Conservation (phyloP, 1,139 yeast species). For the Nakaseomyces glabratus region DNA sequence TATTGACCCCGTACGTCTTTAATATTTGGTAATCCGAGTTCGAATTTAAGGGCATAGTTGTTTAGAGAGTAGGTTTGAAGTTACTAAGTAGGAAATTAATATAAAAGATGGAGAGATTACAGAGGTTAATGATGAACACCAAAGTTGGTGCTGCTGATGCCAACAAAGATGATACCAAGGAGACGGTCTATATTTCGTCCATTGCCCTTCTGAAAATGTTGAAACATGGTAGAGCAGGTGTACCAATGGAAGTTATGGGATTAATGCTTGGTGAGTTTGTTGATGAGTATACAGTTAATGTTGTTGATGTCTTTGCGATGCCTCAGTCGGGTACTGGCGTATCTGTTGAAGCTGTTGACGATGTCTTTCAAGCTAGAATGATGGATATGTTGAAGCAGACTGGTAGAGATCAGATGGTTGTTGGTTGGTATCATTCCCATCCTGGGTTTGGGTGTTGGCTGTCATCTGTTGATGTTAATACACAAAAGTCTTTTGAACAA, state of each 20-base stretch:
- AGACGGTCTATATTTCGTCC: slow-evolving; percentile 92
- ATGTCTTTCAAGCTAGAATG: slow-evolving; percentile 97
- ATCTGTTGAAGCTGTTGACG: slow-evolving; percentile 98
- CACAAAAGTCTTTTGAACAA: slow-evolving; percentile 96
- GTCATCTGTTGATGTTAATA: slow-evolving; percentile 92
- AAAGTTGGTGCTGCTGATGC: slow-evolving; percentile 53
- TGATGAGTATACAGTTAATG: slow-evolving; percentile 95
- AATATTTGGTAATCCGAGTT: too few species aligned
- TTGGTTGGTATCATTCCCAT: slow-evolving; percentile 99
- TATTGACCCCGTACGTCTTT: too few species aligned
- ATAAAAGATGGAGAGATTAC: slow-evolving; percentile 60
- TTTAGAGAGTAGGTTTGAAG: too few species aligned
- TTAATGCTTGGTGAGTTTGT: slow-evolving; percentile 97
- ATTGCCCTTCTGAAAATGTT: slow-evolving; percentile 92
- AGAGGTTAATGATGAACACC: slow-evolving; percentile 52
- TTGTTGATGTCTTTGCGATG: slow-evolving; percentile 97
- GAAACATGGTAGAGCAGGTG: slow-evolving; percentile 98
- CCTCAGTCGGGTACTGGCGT: slow-evolving; percentile 99
- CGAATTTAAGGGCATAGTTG: too few species aligned
- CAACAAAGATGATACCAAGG: slow-evolving; percentile 84
- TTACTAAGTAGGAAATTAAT: too few species aligned
- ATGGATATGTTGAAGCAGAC: slow-evolving; percentile 99
- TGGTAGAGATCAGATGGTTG: slow-evolving; percentile 97
- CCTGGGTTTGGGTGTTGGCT: slow-evolving; percentile 99
- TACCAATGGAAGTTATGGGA: slow-evolving; percentile 99